Percentiles rank a stretch among this genome's conserved stretches.
These are phyloP conservation scores for Castanea sativa DNA, from an alignment of 306 rosid species.

Conservation along the genomic window DNA sequence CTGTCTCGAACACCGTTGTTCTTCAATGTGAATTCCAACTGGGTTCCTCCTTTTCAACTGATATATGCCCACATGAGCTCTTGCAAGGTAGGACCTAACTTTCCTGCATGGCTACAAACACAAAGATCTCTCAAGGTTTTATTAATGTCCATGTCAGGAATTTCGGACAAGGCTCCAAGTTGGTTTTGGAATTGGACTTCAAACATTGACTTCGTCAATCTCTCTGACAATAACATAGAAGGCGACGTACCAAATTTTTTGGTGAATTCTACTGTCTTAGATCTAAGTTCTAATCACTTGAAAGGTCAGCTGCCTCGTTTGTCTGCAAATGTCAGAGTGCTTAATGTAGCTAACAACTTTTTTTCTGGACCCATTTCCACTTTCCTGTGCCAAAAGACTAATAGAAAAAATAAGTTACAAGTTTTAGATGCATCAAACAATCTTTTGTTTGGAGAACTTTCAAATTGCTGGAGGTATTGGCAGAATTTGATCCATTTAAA, in stretches of 20 bases:
- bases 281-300: neutral
- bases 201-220: neutral
- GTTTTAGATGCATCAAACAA: slow-evolving; percentile 17
- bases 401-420: neutral
- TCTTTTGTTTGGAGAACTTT: slow-evolving; percentile 7
- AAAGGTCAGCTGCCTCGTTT: slow-evolving; percentile 7
- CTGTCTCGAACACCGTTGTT: neutral
- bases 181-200: slow-evolving; percentile 23
- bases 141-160: slow-evolving; percentile 1
- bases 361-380: slow-evolving; percentile 31
- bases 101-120: neutral
- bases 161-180: neutral
- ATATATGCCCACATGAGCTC: neutral
- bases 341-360: neutral
- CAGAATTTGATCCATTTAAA: neutral
- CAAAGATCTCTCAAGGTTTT: neutral
- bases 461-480: slow-evolving; percentile 8
- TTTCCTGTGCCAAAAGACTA: neutral
- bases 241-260: slow-evolving; percentile 9
- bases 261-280: neutral
- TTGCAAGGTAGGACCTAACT: neutral
- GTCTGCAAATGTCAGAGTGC: neutral
- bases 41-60: neutral
- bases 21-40: neutral
- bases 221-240: slow-evolving; percentile 9